A percentile compares a stretch with the other conserved stretches of the same genome.
These are phyloP conservation scores for Ophiostoma ips DNA, from an alignment of 2,329 filamentous ascomycete species.

Conservation along the genomic window DNA sequence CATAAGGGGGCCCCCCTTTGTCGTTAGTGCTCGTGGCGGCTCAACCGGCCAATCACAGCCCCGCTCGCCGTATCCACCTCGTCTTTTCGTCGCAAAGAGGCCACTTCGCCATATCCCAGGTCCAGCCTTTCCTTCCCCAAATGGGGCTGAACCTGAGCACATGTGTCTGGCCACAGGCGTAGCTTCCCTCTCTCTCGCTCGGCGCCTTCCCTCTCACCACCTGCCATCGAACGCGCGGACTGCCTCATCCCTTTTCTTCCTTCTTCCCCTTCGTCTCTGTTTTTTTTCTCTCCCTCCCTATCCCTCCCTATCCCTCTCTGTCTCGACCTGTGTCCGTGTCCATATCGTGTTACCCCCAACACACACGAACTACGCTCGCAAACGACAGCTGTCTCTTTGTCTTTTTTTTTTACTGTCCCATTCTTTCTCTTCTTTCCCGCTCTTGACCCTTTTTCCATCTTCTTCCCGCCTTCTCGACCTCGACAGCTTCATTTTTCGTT, in stretches of 20 bases:
- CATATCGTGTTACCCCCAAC: not conserved
- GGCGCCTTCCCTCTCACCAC: not conserved
- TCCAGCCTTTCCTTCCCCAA: not conserved
- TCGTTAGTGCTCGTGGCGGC: too few relatives aligned
- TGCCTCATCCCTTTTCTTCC: not conserved
- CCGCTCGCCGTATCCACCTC: too few relatives aligned
- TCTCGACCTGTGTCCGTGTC: not conserved
- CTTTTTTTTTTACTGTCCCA: not conserved
- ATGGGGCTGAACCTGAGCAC: not conserved
- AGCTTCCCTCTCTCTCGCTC: conserved; percentile 1
- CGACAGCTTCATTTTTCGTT: too few relatives aligned
- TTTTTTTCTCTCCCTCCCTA: not conserved
- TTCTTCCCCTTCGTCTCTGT: not conserved
- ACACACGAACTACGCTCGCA: not conserved
- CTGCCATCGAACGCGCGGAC: not conserved
- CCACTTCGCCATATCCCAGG: conserved; percentile 1
- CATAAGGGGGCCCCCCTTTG: too few relatives aligned
- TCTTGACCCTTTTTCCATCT: not conserved
- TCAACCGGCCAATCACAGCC: too few relatives aligned
- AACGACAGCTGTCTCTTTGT: not conserved
- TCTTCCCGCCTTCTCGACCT: not conserved
- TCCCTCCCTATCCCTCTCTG: not conserved
- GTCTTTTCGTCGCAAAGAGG: not conserved
- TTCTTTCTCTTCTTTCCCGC: not conserved
- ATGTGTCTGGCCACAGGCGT: not conserved